A percentile compares a stretch with the other conserved stretches of the same genome.
Conservation (phyloP, 805 yeast species). For the Saccharomycopsis sp. region DNA sequence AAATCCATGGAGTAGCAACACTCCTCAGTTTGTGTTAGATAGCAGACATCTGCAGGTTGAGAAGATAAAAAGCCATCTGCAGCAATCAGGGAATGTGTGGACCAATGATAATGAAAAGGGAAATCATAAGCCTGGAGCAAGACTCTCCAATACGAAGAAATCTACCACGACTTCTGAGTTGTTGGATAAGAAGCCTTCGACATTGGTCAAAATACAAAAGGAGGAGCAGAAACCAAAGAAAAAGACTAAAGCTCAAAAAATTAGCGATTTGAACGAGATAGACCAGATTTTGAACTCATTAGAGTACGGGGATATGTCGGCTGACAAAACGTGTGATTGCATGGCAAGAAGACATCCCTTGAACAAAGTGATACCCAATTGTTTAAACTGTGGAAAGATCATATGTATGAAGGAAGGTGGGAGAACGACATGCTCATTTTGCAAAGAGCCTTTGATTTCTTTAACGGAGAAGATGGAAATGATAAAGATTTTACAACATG, state of each 20-base stretch:
- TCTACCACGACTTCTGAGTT: constrained; percentile 44
- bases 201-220: constrained; percentile 14
- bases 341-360: constrained; percentile 85
- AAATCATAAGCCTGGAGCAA: constrained; percentile 4
- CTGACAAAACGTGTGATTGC: constrained; percentile 55
- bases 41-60: not conserved
- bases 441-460: constrained; percentile 63
- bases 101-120: constrained; percentile 8
- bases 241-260: constrained; percentile 35
- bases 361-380: constrained; percentile 86
- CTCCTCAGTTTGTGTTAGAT: not conserved
- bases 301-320: constrained; percentile 32
- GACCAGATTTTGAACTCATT: constrained; percentile 54
- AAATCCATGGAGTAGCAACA: not conserved
- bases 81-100: not conserved
- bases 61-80: not conserved
- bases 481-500: constrained; percentile 43
- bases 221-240: constrained; percentile 28
- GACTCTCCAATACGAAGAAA: constrained; percentile 19
- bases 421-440: constrained; percentile 73
- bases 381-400: constrained; percentile 89
- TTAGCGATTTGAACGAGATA: constrained; percentile 55
- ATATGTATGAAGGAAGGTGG: constrained; percentile 86
- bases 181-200: constrained; percentile 33
- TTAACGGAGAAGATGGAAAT: constrained; percentile 56